Base-by-base conservation (phyloP, 345 rosid genomes). In the Cardiospermum halicacabum region DNA sequence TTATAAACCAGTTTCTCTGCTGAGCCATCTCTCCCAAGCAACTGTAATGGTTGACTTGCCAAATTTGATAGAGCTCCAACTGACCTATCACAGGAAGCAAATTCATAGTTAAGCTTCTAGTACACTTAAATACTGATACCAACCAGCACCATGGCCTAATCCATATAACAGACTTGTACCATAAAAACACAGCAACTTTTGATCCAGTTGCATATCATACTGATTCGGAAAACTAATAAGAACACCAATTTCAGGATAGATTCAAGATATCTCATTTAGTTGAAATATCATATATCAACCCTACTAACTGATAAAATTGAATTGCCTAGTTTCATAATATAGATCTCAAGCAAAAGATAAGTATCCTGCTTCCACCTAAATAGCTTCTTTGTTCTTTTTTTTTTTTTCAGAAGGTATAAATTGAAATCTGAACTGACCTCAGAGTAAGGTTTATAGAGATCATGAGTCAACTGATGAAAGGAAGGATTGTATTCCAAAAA, bases 401-500 rank as follows among this genome's bases (percentile, higher is more conserved):
- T n/a, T n/a, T n/a, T n/a, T 48, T 26, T 34, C 34, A 60, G 7
- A 65, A 5, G 30, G 56, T 4, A 27, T 55, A 28, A 42, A 27
- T 45, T 40, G 21, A 76, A 39, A 74, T 54, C 43, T 24, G 24
- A n/a, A 74, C 74, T 57, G 53, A 84, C 86, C 77, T 61, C 26
- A n/a, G 2, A 36, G 45, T 53, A 64, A 50, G 30, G 32, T 55
- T 19, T 18, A n/a, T 11, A 15, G 34, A 21, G 51, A 61, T 80
- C 51, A 78, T 36, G 78, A 74, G 32, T 82, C 76, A 13, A 74
- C 80, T 1, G 88, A 32, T 39, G 97, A 55, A 10, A 94, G 97
- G 81, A 84, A 84, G 56, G 99, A 94, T 39, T 91, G 97, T 65
- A 94, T 74, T 45, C 99, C 97, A 58, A 94, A 94, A 57, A 87